These are phyloP conservation scores for Colletotrichum sp. DNA, from an alignment of 2,329 filamentous ascomycete genomes.

Conservation along the genomic window DNA sequence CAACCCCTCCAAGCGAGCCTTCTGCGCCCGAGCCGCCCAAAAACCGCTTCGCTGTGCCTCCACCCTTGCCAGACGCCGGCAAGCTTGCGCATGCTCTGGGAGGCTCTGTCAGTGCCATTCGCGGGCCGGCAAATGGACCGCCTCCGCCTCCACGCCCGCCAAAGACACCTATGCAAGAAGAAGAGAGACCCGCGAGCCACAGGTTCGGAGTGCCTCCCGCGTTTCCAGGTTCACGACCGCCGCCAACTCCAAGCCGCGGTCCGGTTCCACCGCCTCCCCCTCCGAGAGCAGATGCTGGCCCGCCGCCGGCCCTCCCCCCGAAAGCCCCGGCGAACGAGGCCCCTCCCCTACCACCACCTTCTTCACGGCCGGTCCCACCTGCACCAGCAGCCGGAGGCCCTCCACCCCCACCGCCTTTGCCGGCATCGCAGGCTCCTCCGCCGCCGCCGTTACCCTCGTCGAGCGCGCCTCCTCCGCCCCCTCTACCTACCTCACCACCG, in stretches of 20 bases:
- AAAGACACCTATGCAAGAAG: conserved; percentile 74
- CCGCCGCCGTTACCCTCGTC: conserved; percentile 32
- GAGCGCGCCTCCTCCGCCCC: conserved; percentile 38
- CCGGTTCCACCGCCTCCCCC: conserved; percentile 76
- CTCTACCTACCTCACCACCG: conserved; percentile 31
- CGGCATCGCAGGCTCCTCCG: conserved; percentile 33
- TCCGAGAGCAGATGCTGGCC: conserved; percentile 36
- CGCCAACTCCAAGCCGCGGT: conserved; percentile 76
- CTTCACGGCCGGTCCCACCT: conserved; percentile 57
- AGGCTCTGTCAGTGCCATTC: conserved; percentile 38
- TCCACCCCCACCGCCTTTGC: conserved; percentile 40
- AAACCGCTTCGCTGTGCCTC: conserved; percentile 60
- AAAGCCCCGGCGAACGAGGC: conserved; percentile 50
- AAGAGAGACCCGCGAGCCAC: conserved; percentile 53
- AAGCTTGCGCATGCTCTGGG: conserved; percentile 72
- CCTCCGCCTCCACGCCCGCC: conserved; percentile 72
- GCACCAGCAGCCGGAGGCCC: conserved; percentile 49
- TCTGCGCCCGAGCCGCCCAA: conserved; percentile 68
- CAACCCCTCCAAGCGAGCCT: conserved; percentile 72
- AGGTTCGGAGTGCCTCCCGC: conserved; percentile 82
- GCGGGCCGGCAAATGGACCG: conserved; percentile 48
- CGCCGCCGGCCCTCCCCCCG: conserved; percentile 52
- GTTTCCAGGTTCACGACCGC: conserved; percentile 72
- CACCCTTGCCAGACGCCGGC: conserved; percentile 87
- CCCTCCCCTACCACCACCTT: conserved; percentile 56